Evolutionary conservation across 176 grass and related monocot species (phyloP), one percentile per base, ranked within the genome.

Genomic region (Typha latifolia): DNA sequence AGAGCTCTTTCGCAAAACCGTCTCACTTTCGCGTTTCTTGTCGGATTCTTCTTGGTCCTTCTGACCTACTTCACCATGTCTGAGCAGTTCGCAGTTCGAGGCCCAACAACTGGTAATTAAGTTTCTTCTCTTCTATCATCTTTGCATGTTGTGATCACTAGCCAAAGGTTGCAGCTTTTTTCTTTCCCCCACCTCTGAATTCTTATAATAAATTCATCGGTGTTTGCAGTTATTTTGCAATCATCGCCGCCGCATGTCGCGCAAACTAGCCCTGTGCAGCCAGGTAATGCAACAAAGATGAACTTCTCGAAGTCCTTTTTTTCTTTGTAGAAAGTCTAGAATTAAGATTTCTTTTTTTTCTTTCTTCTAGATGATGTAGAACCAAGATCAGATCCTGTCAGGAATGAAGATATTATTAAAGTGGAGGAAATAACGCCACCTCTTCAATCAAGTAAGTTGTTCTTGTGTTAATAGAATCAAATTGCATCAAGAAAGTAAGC

Each of bases 31-130:
- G 76, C 78, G 20, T 91, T 91, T 78, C 66, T 72, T 61, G 62
- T 69, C 10, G 89, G 85, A 2, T 82, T 93, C 72, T 69, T 93
- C 73, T 72, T 93, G 37, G 69, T 93, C 15, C 70, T 93, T 14
- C 47, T 92, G 66, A 85, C 89, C 49, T 93, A 93, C 49, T 32
- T 78, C 77, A 51, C 80, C 34, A 69, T 85, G 49, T 85, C 85
- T 20, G 53, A 80, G 15, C 85, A 88, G 66, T 82, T 78, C 69
- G 59, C 22, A 48, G 8, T 67, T 50, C 47, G 15, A 19, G 48
- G 72, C 0, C 72, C 69, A 37, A 50, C 29, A 37, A 50, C 29
- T 6, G 84, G 84, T 82, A 69, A 72, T 5, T 11, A 22, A 70
- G 2, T 3, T 14, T 3, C 10, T 48, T 43, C 47, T 68, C n/a